phyloP scores from a whole-genome alignment of 2,329 filamentous ascomycete genomes.

The Trichocomaceae sp. region DNA sequence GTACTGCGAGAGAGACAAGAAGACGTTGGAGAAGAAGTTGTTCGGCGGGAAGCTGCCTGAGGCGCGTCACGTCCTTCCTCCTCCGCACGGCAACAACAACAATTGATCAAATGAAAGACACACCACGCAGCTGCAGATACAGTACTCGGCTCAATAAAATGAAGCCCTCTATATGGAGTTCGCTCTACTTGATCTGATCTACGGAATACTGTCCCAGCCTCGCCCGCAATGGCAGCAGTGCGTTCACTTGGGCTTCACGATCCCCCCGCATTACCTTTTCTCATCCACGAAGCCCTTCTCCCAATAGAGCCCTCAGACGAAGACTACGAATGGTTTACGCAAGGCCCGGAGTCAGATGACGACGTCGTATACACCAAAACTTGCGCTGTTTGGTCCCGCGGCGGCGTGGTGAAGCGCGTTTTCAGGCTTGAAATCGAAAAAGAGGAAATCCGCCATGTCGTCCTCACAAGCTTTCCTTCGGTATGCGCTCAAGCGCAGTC shows the following conservation, averaged over 20 bases:
- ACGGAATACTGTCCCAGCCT: neutral
- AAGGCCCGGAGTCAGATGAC: conserved; percentile 49
- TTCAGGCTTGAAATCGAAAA: conserved; percentile 84
- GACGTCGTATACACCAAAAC: conserved; percentile 70
- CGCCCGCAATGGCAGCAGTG: conserved; percentile 70
- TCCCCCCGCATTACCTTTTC: conserved; percentile 74
- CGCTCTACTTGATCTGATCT: neutral
- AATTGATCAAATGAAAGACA: neutral
- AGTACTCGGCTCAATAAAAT: neutral
- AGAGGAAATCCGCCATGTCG: conserved; percentile 75
- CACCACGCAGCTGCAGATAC: neutral
- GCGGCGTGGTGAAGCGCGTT: conserved; percentile 73
- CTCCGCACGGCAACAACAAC: conserved; percentile 4
- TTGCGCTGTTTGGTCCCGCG: conserved; percentile 83
- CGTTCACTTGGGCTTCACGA: conserved; percentile 86
- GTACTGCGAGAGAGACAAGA: neutral
- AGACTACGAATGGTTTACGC: conserved; percentile 67
- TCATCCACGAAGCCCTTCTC: conserved; percentile 73
- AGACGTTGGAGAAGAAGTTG: conserved; percentile 8
- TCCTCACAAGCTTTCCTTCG: conserved; percentile 73
- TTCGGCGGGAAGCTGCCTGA: conserved; percentile 3
- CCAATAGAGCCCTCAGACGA: conserved; percentile 58
- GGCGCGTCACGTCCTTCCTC: conserved; percentile 11
- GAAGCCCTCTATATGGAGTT: conserved; percentile 8
- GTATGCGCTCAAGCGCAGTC: conserved; percentile 17